Evolutionary conservation across 2,329 filamentous ascomycete genomes (phyloP).

Genomic region (Verticillium zaregamsianum): DNA sequence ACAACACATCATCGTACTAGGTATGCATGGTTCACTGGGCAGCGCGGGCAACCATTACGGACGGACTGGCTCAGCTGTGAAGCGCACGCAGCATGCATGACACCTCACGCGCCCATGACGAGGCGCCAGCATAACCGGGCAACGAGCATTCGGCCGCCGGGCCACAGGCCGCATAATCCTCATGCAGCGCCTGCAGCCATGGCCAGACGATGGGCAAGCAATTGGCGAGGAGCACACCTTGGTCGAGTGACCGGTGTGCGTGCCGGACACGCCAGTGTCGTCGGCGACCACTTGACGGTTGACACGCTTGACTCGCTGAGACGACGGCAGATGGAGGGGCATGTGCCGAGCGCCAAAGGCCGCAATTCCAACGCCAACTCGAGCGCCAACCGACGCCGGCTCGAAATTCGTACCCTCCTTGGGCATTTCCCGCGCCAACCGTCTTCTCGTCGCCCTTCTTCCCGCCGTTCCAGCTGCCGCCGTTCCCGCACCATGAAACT

Average conservation of each 20-base stretch:
- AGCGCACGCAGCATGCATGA: not conserved
- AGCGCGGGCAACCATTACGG: not conserved
- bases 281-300: not conserved
- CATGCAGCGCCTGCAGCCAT: slow-evolving; percentile 11
- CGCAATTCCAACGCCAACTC: not conserved
- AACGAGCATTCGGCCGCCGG: not conserved
- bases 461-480: not conserved
- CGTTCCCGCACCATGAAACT: not conserved
- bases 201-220: slow-evolving; percentile 3
- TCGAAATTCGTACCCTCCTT: not conserved
- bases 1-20: too few species aligned
- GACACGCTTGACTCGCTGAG: not conserved
- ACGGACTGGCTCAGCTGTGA: not conserved
- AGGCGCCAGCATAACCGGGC: not conserved
- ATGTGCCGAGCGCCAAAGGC: not conserved
- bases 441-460: not conserved
- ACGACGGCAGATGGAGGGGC: not conserved
- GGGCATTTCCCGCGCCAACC: not conserved
- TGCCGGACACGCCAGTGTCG: not conserved
- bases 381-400: not conserved
- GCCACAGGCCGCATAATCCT: slow-evolving; percentile 8
- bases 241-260: not conserved
- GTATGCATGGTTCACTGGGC: too few species aligned
- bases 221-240: slow-evolving; percentile 7
- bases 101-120: not conserved